A percentile compares a stretch with the other conserved stretches of the same genome.
phyloP scores from a whole-genome alignment of 257 asterid genomes.

The Plectranthus barbatus region DNA sequence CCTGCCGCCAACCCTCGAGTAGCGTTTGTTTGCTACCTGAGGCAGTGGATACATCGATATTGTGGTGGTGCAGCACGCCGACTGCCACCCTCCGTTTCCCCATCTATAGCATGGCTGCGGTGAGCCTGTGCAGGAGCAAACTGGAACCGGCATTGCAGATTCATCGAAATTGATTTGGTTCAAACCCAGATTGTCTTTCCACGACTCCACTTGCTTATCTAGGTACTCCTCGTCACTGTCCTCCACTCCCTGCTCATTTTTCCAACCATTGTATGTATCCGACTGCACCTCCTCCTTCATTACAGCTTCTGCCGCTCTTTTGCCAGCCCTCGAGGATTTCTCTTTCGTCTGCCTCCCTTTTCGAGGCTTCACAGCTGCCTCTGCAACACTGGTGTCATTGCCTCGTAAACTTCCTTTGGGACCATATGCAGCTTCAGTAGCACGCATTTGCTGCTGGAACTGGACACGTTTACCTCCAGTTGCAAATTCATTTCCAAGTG shows the following conservation, averaged over 20 bases:
- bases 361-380: slow-evolving; percentile 40
- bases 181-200: slow-evolving; percentile 72
- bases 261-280: slow-evolving; percentile 38
- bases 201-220: slow-evolving; percentile 45
- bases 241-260: slow-evolving; percentile 27
- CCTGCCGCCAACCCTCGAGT: slow-evolving; percentile 81
- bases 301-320: slow-evolving; percentile 40
- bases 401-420: slow-evolving; percentile 35
- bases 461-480: slow-evolving; percentile 41
- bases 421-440: slow-evolving; percentile 32
- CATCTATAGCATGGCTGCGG: slow-evolving; percentile 94
- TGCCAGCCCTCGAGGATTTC: slow-evolving; percentile 36
- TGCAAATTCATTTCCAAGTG: slow-evolving; percentile 34
- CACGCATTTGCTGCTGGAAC: slow-evolving; percentile 40
- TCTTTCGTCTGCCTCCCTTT: slow-evolving; percentile 52
- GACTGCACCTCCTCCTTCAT: slow-evolving; percentile 30
- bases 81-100: slow-evolving; percentile 96
- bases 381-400: slow-evolving; percentile 24
- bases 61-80: slow-evolving; percentile 84
- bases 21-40: slow-evolving; percentile 69
- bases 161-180: slow-evolving; percentile 74
- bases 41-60: slow-evolving; percentile 85
- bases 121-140: slow-evolving; percentile 83
- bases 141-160: slow-evolving; percentile 86
- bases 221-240: slow-evolving; percentile 41